Evolutionary conservation across 75 land plant species (phyloP).

Genomic region (Cupressus sempervirens): DNA sequence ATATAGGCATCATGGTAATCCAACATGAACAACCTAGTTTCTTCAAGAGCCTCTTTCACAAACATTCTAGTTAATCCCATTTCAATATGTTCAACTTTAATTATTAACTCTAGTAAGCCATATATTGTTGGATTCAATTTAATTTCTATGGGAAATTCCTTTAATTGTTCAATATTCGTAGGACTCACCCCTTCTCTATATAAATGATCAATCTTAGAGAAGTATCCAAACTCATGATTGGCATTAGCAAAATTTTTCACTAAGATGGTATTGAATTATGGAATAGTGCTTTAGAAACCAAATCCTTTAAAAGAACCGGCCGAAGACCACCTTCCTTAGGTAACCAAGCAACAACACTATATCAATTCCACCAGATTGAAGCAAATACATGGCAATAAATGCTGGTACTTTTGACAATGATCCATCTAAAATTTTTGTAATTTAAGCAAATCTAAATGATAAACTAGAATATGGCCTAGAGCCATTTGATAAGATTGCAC

Average conservation of each 20-base stretch:
- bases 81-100: conserved; percentile 55
- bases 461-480: not conserved
- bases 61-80: conserved; percentile 56
- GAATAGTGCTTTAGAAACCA: conserved; percentile 56
- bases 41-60: conserved; percentile 60
- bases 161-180: conserved; percentile 61
- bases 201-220: conserved; percentile 71
- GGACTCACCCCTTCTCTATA: conserved; percentile 80
- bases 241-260: conserved; percentile 40
- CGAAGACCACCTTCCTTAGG: no score
- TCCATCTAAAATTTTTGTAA: not conserved
- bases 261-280: conserved; percentile 70
- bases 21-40: conserved; percentile 55
- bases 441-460: not conserved
- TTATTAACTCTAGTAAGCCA: conserved; percentile 75
- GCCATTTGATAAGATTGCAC: not conserved
- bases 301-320: no score
- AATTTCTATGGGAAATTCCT: conserved; percentile 79
- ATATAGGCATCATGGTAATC: conserved; percentile 71
- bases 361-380: not conserved
- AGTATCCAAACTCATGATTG: conserved; percentile 55
- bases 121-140: conserved; percentile 66
- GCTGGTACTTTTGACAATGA: not conserved
- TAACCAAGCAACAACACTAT: not conserved
- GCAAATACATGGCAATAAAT: not conserved